A percentile compares a stretch with the other conserved stretches of the same genome.
phyloP scores from a whole-genome alignment of 2,329 filamentous ascomycete species.

The Epichloe hybrida region DNA sequence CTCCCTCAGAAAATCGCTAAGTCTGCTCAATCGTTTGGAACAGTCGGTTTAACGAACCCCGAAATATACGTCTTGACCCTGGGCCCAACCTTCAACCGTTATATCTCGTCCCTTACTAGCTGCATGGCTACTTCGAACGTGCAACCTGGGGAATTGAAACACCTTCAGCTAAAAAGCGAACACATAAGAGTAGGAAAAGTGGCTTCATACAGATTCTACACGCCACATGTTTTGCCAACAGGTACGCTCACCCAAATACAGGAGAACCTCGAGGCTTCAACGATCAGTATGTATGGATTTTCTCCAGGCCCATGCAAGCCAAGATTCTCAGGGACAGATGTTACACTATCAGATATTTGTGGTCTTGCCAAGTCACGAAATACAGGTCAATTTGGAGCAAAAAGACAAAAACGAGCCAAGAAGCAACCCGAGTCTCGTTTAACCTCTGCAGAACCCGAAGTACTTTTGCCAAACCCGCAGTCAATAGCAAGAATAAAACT shows the following conservation, averaged over 20 bases:
- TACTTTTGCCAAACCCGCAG: neutral
- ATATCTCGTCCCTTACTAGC: slow-evolving; percentile 23
- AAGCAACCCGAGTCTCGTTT: neutral
- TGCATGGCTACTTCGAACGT: slow-evolving; percentile 18
- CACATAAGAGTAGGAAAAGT: slow-evolving; percentile 23
- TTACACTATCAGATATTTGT: neutral
- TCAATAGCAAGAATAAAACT: neutral
- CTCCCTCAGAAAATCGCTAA: slow-evolving; percentile 19
- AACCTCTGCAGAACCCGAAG: neutral
- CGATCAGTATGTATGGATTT: slow-evolving; percentile 6
- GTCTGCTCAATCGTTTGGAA: slow-evolving; percentile 15
- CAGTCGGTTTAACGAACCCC: slow-evolving; percentile 21
- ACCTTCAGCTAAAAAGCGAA: slow-evolving; percentile 23
- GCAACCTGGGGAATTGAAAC: slow-evolving; percentile 19
- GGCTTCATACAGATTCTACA: slow-evolving; percentile 22
- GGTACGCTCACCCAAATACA: neutral
- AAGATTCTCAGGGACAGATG: neutral
- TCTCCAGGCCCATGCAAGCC: neutral
- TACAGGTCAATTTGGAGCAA: neutral
- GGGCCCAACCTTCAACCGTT: slow-evolving; percentile 23
- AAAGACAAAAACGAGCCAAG: neutral
- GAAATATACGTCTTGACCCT: slow-evolving; percentile 24
- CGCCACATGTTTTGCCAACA: neutral
- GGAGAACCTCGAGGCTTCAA: slow-evolving; percentile 1
- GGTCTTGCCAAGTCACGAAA: neutral